Base-by-base conservation (phyloP, 1,139 yeast genomes). In the Debaryomycetaceae sp. region DNA sequence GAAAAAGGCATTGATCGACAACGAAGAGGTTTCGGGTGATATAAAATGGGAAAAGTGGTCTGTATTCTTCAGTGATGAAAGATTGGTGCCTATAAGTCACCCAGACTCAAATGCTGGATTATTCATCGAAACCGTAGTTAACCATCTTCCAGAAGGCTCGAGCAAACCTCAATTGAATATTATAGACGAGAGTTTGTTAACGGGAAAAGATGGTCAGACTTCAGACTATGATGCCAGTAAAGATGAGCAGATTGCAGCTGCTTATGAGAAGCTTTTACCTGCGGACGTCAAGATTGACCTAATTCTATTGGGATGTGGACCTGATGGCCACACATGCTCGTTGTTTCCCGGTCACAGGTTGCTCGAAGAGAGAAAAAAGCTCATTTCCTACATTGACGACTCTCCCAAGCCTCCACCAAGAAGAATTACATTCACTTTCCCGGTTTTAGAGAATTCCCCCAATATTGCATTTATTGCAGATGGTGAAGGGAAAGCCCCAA, bases 381-480 rank as follows among this genome's bases (percentile, higher is more conserved):
- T 56, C 44, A 69, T 78, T 42, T 66, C 79, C 9, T 61, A 61
- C 47, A 67, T 78, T 36, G 54, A 61, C 36, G 86, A 83, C 61
- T 81, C 87, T 1, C 91, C 91, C 48, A 83, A 83, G 61, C 88
- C 86, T 17, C 91, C 91, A 26, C 85, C 88, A 57, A 73, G 85
- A 63, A 76, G 91, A 65, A 80, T 83, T 56, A 81, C 88, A 7
- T 66, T 83, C 53, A 83, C 89, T 6, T 77, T 81, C 62, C 85
- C 85, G 4, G 79, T 79, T 4, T 71, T 83, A 52, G 72, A 68
- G 44, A 65, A 61, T 24, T 83, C 85, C 15, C 58, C 65, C 15
- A 59, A 76, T 35, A 78, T 89, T 51, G 84, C 88, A 1, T 89
- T 88, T 65, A 92, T 88, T 36, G 96, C 96, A 14, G 92, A 87